phyloP scores from a whole-genome alignment of 2,329 filamentous ascomycete genomes.

The Talaromyces funiculosus region DNA sequence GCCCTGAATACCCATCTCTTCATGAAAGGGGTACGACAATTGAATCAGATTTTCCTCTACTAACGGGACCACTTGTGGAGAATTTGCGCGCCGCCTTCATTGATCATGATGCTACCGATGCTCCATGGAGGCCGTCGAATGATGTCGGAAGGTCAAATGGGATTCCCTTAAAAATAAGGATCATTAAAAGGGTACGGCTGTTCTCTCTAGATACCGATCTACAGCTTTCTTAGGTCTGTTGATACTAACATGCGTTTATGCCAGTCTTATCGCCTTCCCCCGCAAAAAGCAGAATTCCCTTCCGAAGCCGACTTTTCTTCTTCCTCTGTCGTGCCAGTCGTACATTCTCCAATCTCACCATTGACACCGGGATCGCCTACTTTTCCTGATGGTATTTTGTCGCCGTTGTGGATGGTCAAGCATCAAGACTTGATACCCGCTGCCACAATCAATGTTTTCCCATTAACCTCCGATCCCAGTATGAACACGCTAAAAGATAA shows the following conservation, averaged over 20 bases:
- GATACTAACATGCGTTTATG: conserved; percentile 2
- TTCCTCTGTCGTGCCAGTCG: conserved; percentile 40
- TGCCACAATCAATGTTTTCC: conserved; percentile 74
- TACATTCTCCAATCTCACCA: conserved; percentile 89
- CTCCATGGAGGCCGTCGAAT: conserved; percentile 62
- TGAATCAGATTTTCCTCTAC: conserved; percentile 62
- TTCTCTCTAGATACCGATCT: conserved; percentile 21
- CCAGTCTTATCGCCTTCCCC: conserved; percentile 52
- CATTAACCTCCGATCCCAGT: conserved; percentile 65
- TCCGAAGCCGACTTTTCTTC: conserved; percentile 46
- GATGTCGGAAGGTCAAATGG: conserved; percentile 45
- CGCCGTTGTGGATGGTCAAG: conserved; percentile 77
- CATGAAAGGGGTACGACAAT: conserved; percentile 56
- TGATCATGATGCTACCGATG: conserved; percentile 57
- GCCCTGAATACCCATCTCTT: conserved; percentile 48
- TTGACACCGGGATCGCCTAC: conserved; percentile 74
- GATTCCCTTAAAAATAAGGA: conserved; percentile 62
- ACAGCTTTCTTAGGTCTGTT: neutral
- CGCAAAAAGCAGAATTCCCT: conserved; percentile 57
- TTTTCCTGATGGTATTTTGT: conserved; percentile 85
- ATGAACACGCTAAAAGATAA: conserved; percentile 76
- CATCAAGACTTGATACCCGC: conserved; percentile 81
- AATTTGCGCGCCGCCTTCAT: conserved; percentile 62
- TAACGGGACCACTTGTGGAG: conserved; percentile 61
- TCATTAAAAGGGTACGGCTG: conserved; percentile 69